Base-by-base conservation (phyloP, 1,284 basidiomycete genomes). In the Ceraceosorus bombacis region DNA sequence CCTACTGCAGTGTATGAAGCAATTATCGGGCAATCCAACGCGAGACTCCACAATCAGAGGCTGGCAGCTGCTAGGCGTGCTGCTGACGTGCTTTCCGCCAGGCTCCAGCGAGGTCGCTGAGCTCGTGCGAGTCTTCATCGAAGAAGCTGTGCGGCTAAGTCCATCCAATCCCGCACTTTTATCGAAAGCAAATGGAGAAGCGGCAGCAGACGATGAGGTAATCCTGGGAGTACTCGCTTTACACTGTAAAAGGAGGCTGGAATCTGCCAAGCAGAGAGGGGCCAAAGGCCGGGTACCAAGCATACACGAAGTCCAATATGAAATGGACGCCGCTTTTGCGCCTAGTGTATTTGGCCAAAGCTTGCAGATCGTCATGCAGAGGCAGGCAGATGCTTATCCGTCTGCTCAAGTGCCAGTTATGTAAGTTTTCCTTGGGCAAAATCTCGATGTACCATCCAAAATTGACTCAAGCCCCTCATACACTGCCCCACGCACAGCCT, bases 311-410 rank as follows among this genome's bases (percentile, higher is more conserved):
- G 51, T 62, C 36, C 17, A 53, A 13, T 10, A 9, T 5, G 53
- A 57, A 12, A 15, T 40, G 51, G 37, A 54, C 6, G 69, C 88
- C 85, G 90, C 91, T 1, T 95, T 94, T 80, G 88, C 91, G 68
- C 90, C 90, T 0, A 90, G 88, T 1, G 91, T 89, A 0, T 95
- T 94, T 72, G 90, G 90, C 51, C 89, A 92, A 80, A 86, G 88
- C 0, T 81, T 95, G 7, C 86, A 88, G 65, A 85, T 85, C 17
- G 86, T 90, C 64, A 87, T 89, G 80, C 82, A 87, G 54, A 80
- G 90, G 9, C 91, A 94, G 78, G 85, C 85, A 69, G 84, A 87
- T 49, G 88, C 86, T 49, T 92, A 93, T 70, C 88, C 89, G 2
- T 82, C 84, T 57, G 84, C 87, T 66, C 87, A 86, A 77, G 85